phyloP scores from a whole-genome alignment of 495 filamentous ascomycete species.

The Penicillium cosmopolitanum region DNA sequence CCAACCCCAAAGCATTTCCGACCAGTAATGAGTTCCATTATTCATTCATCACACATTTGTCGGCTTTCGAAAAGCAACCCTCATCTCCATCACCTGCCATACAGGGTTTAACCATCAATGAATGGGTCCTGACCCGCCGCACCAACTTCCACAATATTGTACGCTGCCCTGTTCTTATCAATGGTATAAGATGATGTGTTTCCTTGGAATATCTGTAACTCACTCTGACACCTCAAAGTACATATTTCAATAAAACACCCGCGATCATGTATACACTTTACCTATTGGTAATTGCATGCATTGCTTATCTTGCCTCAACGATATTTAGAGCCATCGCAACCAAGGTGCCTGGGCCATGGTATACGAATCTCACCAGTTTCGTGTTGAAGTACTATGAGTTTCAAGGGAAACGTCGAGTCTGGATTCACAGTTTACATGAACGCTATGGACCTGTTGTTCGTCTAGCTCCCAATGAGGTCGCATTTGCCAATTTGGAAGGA shows the following conservation, averaged over 20 bases:
- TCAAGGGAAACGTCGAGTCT: conserved; percentile 4
- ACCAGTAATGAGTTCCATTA: neutral
- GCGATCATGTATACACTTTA: neutral
- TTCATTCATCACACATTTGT: neutral
- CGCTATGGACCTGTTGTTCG: conserved; percentile 13
- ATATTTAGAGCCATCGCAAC: neutral
- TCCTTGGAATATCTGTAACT: neutral
- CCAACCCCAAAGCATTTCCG: neutral
- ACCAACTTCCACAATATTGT: neutral
- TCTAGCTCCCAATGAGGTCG: conserved; percentile 14
- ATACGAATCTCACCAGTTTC: conserved; percentile 4
- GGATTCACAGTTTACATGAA: conserved; percentile 6
- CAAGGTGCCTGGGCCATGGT: conserved; percentile 5
- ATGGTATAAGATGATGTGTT: neutral
- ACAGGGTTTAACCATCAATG: conserved; percentile 1
- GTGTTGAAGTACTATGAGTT: conserved; percentile 5
- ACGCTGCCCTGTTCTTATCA: neutral
- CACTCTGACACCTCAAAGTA: neutral
- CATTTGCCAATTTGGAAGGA: conserved; percentile 6
- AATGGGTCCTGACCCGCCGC: neutral
- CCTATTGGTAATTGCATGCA: neutral
- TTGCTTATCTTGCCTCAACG: neutral
- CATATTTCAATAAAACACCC: neutral
- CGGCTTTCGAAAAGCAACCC: neutral
- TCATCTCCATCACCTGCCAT: conserved; percentile 4